Base-by-base conservation (phyloP, 2,329 filamentous ascomycete species). In the Hymenoscyphus occultus region DNA sequence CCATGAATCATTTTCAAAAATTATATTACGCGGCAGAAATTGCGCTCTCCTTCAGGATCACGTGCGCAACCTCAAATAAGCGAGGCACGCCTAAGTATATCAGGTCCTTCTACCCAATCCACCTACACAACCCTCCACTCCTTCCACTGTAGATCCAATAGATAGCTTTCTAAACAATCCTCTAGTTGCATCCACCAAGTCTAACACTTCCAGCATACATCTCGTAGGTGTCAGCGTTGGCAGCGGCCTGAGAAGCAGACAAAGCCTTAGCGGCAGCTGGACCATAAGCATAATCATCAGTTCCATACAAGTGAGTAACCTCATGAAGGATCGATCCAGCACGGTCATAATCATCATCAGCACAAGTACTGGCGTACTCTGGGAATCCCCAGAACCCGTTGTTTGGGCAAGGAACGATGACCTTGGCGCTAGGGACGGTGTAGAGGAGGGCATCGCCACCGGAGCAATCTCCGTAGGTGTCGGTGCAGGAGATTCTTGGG, bases 161-260 rank as follows among this genome's bases (percentile, higher is more conserved):
- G 5, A 35, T 35, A 4, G 9, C 6, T 35, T 35, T 35, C 35
- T 35, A 35, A 1, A 35, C 9, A 9, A 22, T 10, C 1, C 48
- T 54, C 48, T 54, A 54, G 3, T 22, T 13, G 56, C 69, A 71
- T 13, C 70, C 70, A 60, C 68, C 68, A 31, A 72, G 64, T 62
- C 68, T 68, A 5, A 72, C 70, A 64, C 66, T 69, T 42, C 63
- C 67, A 39, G 69, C 68, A 63, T 71, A 72, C 69, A 71, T 71
- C 68, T 71, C 68, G 64, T 71, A 72, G 1, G 70, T 72, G 64
- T 72, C 70, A 5, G 70, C 70, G 63, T 72, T 72, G 2, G 48
- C 62, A 16, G 69, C 64, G 4, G 69, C 69, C n/a, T 70, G 42
- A 1, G 67, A 62, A 56, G 70, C 70, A 2, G 61, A 35, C 59